Evolutionary conservation across 345 rosid species (phyloP).

Genomic region (Camelina sativa): DNA sequence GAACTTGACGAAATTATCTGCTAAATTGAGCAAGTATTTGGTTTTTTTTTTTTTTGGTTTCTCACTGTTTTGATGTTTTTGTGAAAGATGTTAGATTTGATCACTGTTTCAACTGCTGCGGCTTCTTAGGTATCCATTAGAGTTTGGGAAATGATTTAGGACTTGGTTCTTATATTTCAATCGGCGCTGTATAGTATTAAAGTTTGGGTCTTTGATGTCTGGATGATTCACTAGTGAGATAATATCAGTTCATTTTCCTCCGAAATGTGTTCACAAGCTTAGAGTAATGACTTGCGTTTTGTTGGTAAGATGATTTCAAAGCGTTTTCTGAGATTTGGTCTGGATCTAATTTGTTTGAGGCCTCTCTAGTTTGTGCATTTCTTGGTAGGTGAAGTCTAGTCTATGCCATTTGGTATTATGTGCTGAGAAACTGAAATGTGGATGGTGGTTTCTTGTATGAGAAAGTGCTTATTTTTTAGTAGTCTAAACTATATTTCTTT

Average conservation of each 20-base stretch:
- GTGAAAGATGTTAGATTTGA: constrained; percentile 29
- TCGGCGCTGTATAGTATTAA: constrained; percentile 1
- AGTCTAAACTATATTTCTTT: neutral
- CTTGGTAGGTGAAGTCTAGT: constrained; percentile 6
- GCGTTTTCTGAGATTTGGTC: neutral
- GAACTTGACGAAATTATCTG: constrained; percentile 24
- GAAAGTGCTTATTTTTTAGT: neutral
- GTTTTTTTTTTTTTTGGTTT: neutral
- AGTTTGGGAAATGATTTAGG: neutral
- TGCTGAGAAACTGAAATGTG: constrained; percentile 4
- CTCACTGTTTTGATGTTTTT: constrained; percentile 24
- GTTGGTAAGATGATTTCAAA: constrained; percentile 26
- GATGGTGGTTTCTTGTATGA: constrained; percentile 17
- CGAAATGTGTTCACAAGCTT: constrained; percentile 17
- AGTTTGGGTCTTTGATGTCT: constrained; percentile 20
- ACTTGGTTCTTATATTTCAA: neutral
- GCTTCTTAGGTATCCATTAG: constrained; percentile 18
- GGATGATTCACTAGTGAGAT: constrained; percentile 14
- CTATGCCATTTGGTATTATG: neutral
- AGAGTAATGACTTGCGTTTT: constrained; percentile 11
- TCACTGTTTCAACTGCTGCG: constrained; percentile 27
- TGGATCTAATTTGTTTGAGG: constrained; percentile 20
- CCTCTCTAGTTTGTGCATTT: constrained; percentile 6
- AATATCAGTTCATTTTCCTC: neutral
- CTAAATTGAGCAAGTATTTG: constrained; percentile 39